Evolutionary conservation across 2,329 filamentous ascomycete species (phyloP).

Genomic region (Ophiocordyceps unilateralis): DNA sequence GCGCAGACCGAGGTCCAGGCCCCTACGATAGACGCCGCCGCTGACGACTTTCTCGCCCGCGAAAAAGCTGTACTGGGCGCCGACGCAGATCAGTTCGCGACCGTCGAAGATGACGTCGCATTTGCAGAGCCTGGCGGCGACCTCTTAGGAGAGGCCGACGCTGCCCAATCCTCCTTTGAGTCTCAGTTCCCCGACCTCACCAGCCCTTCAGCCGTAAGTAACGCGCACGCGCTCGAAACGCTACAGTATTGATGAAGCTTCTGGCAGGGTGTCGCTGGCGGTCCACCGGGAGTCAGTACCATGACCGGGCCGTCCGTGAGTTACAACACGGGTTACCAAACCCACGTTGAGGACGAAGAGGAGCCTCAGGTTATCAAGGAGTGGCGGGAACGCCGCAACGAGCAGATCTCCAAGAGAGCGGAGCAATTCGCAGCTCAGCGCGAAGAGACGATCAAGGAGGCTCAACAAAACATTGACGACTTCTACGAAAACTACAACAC

Average conservation of each 20-base stretch:
- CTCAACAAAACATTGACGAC: slow-evolving; percentile 88
- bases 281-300: slow-evolving; percentile 11
- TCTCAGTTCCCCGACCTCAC: slow-evolving; percentile 76
- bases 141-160: slow-evolving; percentile 51
- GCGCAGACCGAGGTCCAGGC: slow-evolving; percentile 51
- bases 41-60: slow-evolving; percentile 76
- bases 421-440: slow-evolving; percentile 72
- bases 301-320: slow-evolving; percentile 58
- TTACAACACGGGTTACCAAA: slow-evolving; percentile 44
- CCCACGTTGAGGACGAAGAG: slow-evolving; percentile 48
- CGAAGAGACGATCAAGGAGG: slow-evolving; percentile 70
- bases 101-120: slow-evolving; percentile 51
- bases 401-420: slow-evolving; percentile 65
- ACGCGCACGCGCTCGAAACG: background rate
- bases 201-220: slow-evolving; percentile 16
- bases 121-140: slow-evolving; percentile 49
- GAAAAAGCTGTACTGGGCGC: slow-evolving; percentile 85
- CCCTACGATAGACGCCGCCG: slow-evolving; percentile 38
- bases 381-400: slow-evolving; percentile 84
- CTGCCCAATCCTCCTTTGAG: slow-evolving; percentile 47
- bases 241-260: slow-evolving; percentile 1
- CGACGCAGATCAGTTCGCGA: slow-evolving; percentile 80
- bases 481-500: slow-evolving; percentile 99
- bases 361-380: slow-evolving; percentile 79
- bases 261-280: slow-evolving; percentile 13